phyloP scores from a whole-genome alignment of 768 basidiomycete genomes.

The Russula brevipes region DNA sequence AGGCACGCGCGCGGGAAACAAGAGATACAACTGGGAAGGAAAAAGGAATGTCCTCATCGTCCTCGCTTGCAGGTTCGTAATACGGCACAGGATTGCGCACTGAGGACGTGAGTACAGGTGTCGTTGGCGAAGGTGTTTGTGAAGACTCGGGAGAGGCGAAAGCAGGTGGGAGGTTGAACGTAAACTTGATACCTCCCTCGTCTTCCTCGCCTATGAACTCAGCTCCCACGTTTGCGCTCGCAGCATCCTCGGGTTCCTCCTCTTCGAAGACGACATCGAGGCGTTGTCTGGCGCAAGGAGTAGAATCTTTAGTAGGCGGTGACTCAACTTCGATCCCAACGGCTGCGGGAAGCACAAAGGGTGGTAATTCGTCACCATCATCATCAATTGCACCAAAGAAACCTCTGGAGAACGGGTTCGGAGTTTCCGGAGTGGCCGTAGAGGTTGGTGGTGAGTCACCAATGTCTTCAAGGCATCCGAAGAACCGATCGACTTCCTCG shows the following conservation, averaged over 20 bases:
- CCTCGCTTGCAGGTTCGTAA: conserved; percentile 26
- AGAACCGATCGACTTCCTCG: conserved; percentile 70
- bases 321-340: conserved; percentile 37
- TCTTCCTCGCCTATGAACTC: conserved; percentile 55
- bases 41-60: conserved; percentile 25
- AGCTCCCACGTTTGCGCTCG: conserved; percentile 34
- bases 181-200: conserved; percentile 67
- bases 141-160: conserved; percentile 28
- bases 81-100: conserved; percentile 16
- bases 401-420: conserved; percentile 53
- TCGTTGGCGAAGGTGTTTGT: conserved; percentile 19
- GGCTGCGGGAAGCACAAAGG: conserved; percentile 45
- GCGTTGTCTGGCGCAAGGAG: conserved; percentile 30
- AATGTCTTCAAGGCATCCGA: conserved; percentile 56
- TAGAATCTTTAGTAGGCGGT: conserved; percentile 32
- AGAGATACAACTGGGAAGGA: conserved; percentile 18
- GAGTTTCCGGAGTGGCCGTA: conserved; percentile 37
- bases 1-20: neutral
- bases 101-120: conserved; percentile 19
- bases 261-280: conserved; percentile 44
- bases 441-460: conserved; percentile 45
- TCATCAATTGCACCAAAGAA: conserved; percentile 39
- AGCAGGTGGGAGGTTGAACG: conserved; percentile 55
- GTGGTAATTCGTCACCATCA: conserved; percentile 48
- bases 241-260: conserved; percentile 37